Base-by-base conservation (phyloP, 805 yeast species). In the Alloascoidea hylecoeti region DNA sequence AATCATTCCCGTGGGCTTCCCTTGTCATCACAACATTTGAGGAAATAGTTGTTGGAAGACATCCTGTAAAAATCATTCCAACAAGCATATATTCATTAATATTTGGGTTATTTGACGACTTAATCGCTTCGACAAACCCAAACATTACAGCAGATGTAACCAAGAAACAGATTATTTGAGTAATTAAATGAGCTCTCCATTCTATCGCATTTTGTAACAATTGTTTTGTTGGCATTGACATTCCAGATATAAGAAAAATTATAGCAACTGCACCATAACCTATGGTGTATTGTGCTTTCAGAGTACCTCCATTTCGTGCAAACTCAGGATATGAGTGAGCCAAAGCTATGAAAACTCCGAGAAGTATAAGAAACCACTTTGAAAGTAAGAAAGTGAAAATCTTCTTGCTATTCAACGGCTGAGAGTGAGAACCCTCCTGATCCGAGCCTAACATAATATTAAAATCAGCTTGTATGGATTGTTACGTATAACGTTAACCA, bases 11-110 rank as follows among this genome's bases (percentile, higher is more conserved):
- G 46, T 78, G 75, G 0, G 96, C 95, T 41, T 70, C 70, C 38
- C 75, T 68, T 4, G 96, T 86, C 95, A 86, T 86, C 18, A 86
- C 88, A 18, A 86, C 95, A 52, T 86, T 86, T 2, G 95, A 84
- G 0, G 88, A 74, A 15, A 86, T 94, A 0, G 96, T 86, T 5
- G 96, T 86, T 18, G 96, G 96, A 54, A 94, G 82, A 9, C 89
- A 71, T 18, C 83, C 82, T 2, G 95, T 81, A 35, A 84, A 79
- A 15, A 86, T 71, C 41, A 86, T 56, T 1, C 96, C 96, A 12
- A 80, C 80, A 16, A 86, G 60, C 46, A 84, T 68, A 84, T 92
- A 84, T 23, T 70, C 66, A 46, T 76, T 78, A 28, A 85, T 81
- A n/a, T 60, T 52, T 1, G 60, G 54, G 49, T 81, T 67, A 42